Evolutionary conservation across 2,329 filamentous ascomycete species (phyloP).

Genomic region (Claviceps pusilla): DNA sequence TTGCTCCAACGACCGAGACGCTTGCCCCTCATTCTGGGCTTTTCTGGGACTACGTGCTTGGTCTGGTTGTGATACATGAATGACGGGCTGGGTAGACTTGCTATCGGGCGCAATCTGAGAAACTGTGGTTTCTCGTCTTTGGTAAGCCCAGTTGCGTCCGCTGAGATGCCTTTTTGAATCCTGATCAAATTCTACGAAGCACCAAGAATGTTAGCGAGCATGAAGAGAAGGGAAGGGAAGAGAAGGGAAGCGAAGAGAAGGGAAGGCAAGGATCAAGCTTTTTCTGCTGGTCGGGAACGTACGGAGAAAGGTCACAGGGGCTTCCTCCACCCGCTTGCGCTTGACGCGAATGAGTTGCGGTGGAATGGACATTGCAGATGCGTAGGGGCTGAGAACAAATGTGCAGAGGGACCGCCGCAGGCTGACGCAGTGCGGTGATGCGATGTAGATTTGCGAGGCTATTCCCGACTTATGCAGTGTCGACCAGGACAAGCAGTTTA

Average conservation of each 20-base stretch:
- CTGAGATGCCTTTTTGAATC: slow-evolving; percentile 38
- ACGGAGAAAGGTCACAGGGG: slow-evolving; percentile 42
- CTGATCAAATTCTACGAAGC: slow-evolving; percentile 32
- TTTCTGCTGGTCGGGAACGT: slow-evolving; percentile 11
- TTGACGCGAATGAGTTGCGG: slow-evolving; percentile 46
- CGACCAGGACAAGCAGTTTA: background rate
- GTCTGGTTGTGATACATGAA: slow-evolving; percentile 31
- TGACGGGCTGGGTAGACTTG: slow-evolving; percentile 22
- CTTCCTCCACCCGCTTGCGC: slow-evolving; percentile 41
- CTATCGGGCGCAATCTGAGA: slow-evolving; percentile 7
- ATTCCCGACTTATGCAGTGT: background rate
- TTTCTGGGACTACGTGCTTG: slow-evolving; percentile 11
- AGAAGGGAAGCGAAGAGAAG: slow-evolving; percentile 2
- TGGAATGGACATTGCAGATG: slow-evolving; percentile 36
- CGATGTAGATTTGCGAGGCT: background rate
- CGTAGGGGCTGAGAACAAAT: background rate
- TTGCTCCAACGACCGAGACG: background rate
- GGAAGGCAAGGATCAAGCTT: background rate
- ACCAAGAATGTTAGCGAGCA: slow-evolving; percentile 5
- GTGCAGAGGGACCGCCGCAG: background rate
- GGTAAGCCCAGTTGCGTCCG: slow-evolving; percentile 39
- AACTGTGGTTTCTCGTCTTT: slow-evolving; percentile 28
- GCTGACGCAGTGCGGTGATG: background rate
- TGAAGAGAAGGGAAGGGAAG: background rate
- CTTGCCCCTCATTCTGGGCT: slow-evolving; percentile 5